Evolutionary conservation across 495 filamentous ascomycete genomes (phyloP), one percentile per base, ranked within the genome.

Genomic region (Clavariopsis aquatica): DNA sequence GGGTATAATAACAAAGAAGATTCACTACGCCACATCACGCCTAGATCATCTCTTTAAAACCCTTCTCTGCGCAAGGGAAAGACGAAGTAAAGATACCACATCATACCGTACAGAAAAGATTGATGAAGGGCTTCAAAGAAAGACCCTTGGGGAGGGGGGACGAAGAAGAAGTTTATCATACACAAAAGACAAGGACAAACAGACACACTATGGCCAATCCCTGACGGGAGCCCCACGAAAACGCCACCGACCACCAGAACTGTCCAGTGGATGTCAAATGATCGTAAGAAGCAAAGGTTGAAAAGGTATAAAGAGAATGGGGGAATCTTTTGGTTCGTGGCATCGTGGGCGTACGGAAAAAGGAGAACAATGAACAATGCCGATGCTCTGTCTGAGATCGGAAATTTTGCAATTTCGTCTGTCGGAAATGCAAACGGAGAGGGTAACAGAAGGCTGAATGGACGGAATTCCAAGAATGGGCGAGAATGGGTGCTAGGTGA

Each of bases 121-220:
- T 43, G 8, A 2, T 3, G 8, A 2, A 43, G 38, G 13, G 15
- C 6, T 15, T n/a, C 15, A 17, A 43, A 7, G 38, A 17, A 43
- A 43, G 13, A 2, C 12, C 3, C 38, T 36, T n/a, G n/a, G 31
- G 13, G 6, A 36, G 6, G 31, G 13, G 38, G n/a, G n/a, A 3
- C 38, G 38, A 43, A n/a, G 15, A 43, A 43, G 15, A n/a, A 43
- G n/a, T 43, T 36, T 43, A 43, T 43, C 38, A 43, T 43, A 43
- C 38, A 43, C 38, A 43, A 43, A 43, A 6, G 38, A 43, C 38
- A 43, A 43, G 6, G 31, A 34, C 31, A 34, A 43, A 17, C 13
- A 36, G 31, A 13, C 38, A 43, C 6, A n/a, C 3, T 17, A 43
- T 43, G 38, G 38, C 38, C 38, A 43, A 43, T 8, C 38, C 12